phyloP scores from a whole-genome alignment of 257 asterid genomes.

The Eucommia ulmoides region DNA sequence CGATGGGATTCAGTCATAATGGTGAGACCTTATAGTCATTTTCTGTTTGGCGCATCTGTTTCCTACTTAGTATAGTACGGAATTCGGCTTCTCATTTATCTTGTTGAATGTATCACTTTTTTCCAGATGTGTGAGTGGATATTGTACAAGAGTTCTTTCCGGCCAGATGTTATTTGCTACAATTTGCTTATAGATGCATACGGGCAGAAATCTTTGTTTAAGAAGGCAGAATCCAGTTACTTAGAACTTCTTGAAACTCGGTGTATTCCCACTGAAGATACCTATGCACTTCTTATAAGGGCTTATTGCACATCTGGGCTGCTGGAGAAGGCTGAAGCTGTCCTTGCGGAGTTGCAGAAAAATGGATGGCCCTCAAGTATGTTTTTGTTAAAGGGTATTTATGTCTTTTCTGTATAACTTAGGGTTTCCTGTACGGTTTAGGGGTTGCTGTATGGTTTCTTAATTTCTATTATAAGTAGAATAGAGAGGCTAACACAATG shows the following conservation, averaged over 20 bases:
- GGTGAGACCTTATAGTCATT: slow-evolving; percentile 19
- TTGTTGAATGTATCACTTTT: slow-evolving; percentile 3
- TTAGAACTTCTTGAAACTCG: slow-evolving; percentile 53
- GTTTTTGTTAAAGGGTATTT: too few relatives aligned
- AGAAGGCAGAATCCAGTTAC: slow-evolving; percentile 65
- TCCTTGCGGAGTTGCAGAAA: slow-evolving; percentile 54
- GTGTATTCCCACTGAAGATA: slow-evolving; percentile 80
- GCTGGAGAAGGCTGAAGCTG: slow-evolving; percentile 60
- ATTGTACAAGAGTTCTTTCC: slow-evolving; percentile 50
- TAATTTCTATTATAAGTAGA: too few relatives aligned
- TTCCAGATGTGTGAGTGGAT: slow-evolving; percentile 78
- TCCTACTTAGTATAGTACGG: not conserved
- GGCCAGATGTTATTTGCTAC: slow-evolving; percentile 69
- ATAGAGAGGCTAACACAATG: too few relatives aligned
- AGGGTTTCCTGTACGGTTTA: too few relatives aligned
- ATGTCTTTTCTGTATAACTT: too few relatives aligned
- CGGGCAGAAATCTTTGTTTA: slow-evolving; percentile 38
- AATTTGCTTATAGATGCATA: slow-evolving; percentile 83
- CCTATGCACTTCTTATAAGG: slow-evolving; percentile 69
- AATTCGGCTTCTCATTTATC: slow-evolving; percentile 1
- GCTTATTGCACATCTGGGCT: slow-evolving; percentile 54
- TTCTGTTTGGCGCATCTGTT: not conserved
- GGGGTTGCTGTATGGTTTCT: too few relatives aligned
- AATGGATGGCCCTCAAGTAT: slow-evolving; percentile 47
- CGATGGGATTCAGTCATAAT: slow-evolving; percentile 57